phyloP scores from a whole-genome alignment of 23 red algal species.

The Gracilariopsis chorda region DNA sequence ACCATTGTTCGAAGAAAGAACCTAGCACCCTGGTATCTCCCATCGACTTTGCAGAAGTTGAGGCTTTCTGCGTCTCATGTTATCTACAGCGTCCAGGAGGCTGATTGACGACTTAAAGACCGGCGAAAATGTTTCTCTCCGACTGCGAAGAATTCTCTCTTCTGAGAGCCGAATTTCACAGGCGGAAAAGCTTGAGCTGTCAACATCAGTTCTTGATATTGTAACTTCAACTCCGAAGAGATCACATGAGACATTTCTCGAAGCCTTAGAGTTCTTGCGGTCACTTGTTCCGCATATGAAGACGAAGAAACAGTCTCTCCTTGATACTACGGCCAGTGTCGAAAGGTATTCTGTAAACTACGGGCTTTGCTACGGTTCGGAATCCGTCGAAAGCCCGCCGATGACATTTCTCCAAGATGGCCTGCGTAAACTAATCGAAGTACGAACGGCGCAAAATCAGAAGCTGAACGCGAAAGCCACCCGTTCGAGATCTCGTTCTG shows the following conservation, averaged over 20 bases:
- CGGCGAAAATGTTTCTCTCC: background rate
- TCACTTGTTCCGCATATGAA: slow-evolving; percentile 7
- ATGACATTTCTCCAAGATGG: background rate
- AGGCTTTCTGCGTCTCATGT: background rate
- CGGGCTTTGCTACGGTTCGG: background rate
- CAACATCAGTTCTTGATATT: background rate
- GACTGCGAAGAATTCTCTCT: background rate
- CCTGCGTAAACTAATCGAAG: background rate
- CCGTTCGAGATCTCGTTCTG: background rate
- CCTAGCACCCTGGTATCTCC: no score
- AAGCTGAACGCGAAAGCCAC: background rate
- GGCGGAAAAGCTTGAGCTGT: background rate
- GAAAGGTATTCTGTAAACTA: slow-evolving; percentile 21
- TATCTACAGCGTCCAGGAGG: background rate
- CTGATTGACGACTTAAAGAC: slow-evolving; percentile 8
- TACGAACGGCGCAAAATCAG: background rate
- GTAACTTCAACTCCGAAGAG: background rate
- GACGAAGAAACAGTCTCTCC: background rate
- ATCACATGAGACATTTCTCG: background rate
- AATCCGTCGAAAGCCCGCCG: background rate
- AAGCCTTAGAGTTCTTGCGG: background rate
- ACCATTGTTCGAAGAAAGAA: no score
- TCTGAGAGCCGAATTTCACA: background rate
- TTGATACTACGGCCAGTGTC: background rate
- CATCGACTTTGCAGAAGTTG: background rate